Percentiles rank a stretch among this genome's conserved stretches.
phyloP scores from a whole-genome alignment of 495 filamentous ascomycete species.

The Hypoxylon fragiforme region DNA sequence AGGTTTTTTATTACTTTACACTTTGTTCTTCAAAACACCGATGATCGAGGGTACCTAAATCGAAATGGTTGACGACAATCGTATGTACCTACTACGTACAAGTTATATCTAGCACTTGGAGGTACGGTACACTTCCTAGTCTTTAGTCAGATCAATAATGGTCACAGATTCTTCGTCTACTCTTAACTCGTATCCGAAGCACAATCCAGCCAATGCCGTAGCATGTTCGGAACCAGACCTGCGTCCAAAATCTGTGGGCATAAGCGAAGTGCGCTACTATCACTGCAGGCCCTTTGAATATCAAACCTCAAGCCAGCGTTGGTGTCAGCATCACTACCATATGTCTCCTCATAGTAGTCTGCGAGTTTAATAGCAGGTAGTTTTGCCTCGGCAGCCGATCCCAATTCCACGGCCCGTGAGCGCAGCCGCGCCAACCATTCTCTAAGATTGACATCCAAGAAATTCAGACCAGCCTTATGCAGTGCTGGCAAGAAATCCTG shows the following conservation, averaged over 20 bases:
- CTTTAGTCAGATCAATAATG: too few species aligned
- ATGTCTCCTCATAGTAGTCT: constrained; percentile 51
- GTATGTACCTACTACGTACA: not conserved
- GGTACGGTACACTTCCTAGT: too few species aligned
- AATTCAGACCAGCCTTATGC: constrained; percentile 42
- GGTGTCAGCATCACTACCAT: constrained; percentile 19
- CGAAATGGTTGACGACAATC: not conserved
- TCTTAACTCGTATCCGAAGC: too few species aligned
- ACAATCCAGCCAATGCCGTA: constrained; percentile 30
- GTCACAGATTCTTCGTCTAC: too few species aligned
- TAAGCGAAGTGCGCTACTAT: constrained; percentile 25
- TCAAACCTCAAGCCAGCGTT: constrained; percentile 22
- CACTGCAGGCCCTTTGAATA: constrained; percentile 23
- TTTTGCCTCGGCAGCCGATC: constrained; percentile 36
- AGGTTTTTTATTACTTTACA: too few species aligned
- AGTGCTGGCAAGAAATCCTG: constrained; percentile 48
- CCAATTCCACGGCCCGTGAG: constrained; percentile 37
- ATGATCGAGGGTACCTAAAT: too few species aligned
- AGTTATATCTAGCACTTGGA: too few species aligned
- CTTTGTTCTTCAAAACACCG: too few species aligned
- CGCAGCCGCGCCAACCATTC: constrained; percentile 53
- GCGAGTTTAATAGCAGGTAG: constrained; percentile 51
- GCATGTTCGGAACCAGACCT: constrained; percentile 31
- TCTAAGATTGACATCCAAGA: constrained; percentile 47
- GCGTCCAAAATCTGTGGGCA: constrained; percentile 28